These are phyloP conservation scores for Diutina catenulata DNA, from an alignment of 1,139 yeast species.

Conservation along the genomic window DNA sequence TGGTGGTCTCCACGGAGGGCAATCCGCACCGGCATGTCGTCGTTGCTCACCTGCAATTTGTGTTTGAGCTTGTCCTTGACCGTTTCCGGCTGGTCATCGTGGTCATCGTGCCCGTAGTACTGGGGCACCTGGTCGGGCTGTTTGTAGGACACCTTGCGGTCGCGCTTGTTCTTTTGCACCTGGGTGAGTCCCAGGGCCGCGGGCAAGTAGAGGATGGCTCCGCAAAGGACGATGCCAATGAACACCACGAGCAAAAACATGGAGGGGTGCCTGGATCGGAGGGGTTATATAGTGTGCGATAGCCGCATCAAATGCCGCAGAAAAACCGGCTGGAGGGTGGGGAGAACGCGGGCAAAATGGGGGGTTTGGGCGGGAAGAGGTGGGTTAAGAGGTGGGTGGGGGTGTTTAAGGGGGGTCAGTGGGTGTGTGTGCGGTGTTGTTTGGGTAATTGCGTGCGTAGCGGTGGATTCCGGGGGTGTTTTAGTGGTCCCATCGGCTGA, in stretches of 20 bases:
- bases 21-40: constrained; percentile 28
- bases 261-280: neutral
- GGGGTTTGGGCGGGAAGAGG: too few relatives aligned
- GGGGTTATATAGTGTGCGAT: neutral
- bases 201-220: constrained; percentile 23
- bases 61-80: constrained; percentile 13
- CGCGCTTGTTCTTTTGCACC: constrained; percentile 14
- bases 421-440: too few relatives aligned
- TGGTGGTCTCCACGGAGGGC: neutral
- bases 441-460: too few relatives aligned
- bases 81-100: neutral
- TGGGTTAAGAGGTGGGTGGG: too few relatives aligned
- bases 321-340: neutral
- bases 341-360: too few relatives aligned
- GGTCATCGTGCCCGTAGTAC: neutral
- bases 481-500: too few relatives aligned
- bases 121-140: neutral
- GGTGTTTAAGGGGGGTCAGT: too few relatives aligned
- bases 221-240: constrained; percentile 19
- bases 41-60: constrained; percentile 22
- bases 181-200: constrained; percentile 27
- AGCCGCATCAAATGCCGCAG: neutral
- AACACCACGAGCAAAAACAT: constrained; percentile 20
- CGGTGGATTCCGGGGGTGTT: too few relatives aligned
- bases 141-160: constrained; percentile 9